Percentiles rank a stretch among this genome's conserved stretches.
phyloP scores from a whole-genome alignment of 768 basidiomycete species.

The Candolleomyces eurysporus region DNA sequence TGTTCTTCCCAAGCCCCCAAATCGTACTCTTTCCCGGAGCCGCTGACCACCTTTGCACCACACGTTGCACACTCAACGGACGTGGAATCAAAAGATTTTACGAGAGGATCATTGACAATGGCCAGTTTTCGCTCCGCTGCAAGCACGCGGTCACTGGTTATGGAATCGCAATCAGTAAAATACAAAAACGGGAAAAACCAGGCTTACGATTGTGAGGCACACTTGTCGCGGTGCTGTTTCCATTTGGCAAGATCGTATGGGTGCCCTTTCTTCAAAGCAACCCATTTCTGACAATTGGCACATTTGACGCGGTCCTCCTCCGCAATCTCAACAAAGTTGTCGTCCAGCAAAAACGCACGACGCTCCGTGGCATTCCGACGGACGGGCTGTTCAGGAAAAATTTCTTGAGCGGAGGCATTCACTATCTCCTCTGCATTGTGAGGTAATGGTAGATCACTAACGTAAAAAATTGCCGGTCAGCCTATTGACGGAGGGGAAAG shows the following conservation, averaged over 20 bases:
- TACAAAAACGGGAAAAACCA: slow-evolving; percentile 16
- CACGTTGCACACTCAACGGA: slow-evolving; percentile 55
- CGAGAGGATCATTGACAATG: slow-evolving; percentile 65
- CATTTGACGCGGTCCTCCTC: slow-evolving; percentile 55
- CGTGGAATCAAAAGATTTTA: slow-evolving; percentile 42
- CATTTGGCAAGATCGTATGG: slow-evolving; percentile 52
- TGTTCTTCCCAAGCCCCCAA: slow-evolving; percentile 62
- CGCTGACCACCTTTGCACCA: slow-evolving; percentile 39
- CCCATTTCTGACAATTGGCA: slow-evolving; percentile 61
- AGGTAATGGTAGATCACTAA: slow-evolving; percentile 22
- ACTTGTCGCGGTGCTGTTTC: slow-evolving; percentile 49
- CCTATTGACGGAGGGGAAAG: not conserved
- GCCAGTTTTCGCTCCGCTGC: slow-evolving; percentile 59
- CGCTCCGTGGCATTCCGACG: slow-evolving; percentile 30
- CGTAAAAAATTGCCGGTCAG: slow-evolving; percentile 6
- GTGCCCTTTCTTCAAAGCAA: slow-evolving; percentile 43
- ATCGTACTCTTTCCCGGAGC: slow-evolving; percentile 56
- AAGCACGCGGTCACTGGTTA: slow-evolving; percentile 53
- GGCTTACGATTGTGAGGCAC: slow-evolving; percentile 41
- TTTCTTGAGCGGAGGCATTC: slow-evolving; percentile 11
- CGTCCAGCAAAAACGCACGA: slow-evolving; percentile 45
- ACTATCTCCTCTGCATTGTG: slow-evolving; percentile 9
- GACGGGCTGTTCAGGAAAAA: slow-evolving; percentile 23
- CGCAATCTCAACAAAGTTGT: slow-evolving; percentile 49
- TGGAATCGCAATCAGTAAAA: not conserved